A percentile compares a stretch with the other conserved stretches of the same genome.
These are phyloP conservation scores for Rhododendron mucronatum DNA, from an alignment of 148 eudicot genomes.

Conservation along the genomic window DNA sequence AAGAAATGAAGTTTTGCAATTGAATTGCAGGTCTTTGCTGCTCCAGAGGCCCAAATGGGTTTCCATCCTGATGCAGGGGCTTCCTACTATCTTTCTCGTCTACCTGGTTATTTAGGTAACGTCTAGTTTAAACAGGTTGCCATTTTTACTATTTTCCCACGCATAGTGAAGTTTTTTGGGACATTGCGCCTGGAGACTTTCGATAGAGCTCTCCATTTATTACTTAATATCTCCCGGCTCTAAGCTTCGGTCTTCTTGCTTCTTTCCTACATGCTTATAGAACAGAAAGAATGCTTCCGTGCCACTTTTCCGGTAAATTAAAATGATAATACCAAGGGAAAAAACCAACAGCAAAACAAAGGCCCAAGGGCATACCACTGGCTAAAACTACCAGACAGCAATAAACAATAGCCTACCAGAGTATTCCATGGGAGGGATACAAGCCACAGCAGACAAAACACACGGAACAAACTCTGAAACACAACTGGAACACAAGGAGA, in stretches of 20 bases:
- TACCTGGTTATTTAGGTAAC: constrained; percentile 96
- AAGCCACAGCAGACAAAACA: not conserved
- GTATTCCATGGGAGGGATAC: not conserved
- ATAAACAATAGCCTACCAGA: not conserved
- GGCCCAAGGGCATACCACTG: not conserved
- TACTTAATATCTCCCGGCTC: not conserved
- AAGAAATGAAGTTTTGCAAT: not conserved
- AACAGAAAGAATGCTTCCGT: not conserved
- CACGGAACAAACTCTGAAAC: not conserved
- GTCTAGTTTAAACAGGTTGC: not conserved
- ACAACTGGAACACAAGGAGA: not conserved
- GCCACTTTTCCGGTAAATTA: not conserved
- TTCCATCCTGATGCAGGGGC: constrained; percentile 99
- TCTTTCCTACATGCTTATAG: constrained; percentile 1
- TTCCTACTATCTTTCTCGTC: constrained; percentile 87
- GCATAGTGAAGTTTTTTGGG: not conserved
- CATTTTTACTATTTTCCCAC: not conserved
- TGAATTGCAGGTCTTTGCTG: constrained; percentile 65
- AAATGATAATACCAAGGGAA: not conserved
- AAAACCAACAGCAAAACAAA: not conserved
- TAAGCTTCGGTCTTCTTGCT: not conserved
- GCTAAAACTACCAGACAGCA: not conserved
- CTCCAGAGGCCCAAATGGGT: constrained; percentile 85
- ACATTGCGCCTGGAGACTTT: not conserved
- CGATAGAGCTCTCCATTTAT: too few relatives aligned